Evolutionary conservation across 2,329 filamentous ascomycete genomes (phyloP).

Genomic region (Alternaria ventricosa): DNA sequence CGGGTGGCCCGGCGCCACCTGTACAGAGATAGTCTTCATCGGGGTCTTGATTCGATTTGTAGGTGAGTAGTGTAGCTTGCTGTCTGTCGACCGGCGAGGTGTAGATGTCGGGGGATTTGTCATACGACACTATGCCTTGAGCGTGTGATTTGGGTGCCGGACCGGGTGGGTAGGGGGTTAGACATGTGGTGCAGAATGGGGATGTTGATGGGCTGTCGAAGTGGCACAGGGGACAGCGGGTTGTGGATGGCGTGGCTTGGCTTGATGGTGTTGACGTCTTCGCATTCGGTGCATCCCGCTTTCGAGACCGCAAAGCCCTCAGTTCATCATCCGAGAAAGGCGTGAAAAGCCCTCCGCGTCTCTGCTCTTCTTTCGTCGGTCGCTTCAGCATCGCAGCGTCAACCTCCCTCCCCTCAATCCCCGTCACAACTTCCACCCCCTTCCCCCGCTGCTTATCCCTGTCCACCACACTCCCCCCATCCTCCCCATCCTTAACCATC

Average conservation of each 20-base stretch:
- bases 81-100: not conserved
- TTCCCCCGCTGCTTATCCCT: no score
- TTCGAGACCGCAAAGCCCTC: not conserved
- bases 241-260: not conserved
- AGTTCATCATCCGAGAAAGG: accelerated
- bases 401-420: no score
- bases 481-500: no score
- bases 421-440: no score
- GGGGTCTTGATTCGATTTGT: not conserved
- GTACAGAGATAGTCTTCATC: not conserved
- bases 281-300: not conserved
- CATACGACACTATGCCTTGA: not conserved
- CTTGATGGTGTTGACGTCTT: not conserved
- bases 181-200: not conserved
- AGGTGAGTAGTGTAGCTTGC: not conserved
- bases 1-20: not conserved
- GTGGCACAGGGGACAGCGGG: not conserved
- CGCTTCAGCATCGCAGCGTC: no score
- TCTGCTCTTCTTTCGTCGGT: not conserved
- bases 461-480: no score
- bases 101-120: not conserved
- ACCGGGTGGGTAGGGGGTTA: not conserved
- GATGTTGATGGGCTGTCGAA: not conserved
- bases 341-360: not conserved
- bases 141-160: not conserved